These are phyloP conservation scores for Diospyros lotus DNA, from an alignment of 148 eudicot species.

Conservation along the genomic window DNA sequence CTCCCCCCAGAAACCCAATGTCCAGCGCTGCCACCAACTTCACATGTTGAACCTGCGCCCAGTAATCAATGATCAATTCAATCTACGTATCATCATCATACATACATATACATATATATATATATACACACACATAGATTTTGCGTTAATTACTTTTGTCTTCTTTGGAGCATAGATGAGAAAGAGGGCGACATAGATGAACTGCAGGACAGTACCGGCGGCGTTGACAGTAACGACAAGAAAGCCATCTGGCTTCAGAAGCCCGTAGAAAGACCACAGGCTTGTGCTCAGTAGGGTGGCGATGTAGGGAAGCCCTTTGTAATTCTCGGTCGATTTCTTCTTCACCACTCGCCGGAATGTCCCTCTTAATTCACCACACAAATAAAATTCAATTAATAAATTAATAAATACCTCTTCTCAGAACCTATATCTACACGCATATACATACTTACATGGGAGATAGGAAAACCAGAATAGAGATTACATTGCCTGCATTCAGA, in stretches of 20 bases:
- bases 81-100: too few species aligned
- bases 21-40: conserved; percentile 28
- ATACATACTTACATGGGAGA: conserved; percentile 20
- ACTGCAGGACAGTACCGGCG: conserved; percentile 29
- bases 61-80: too few species aligned
- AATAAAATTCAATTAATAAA: not conserved
- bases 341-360: conserved; percentile 30
- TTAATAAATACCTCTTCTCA: too few species aligned
- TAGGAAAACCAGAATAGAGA: conserved; percentile 25
- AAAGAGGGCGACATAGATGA: conserved; percentile 29
- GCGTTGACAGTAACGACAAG: conserved; percentile 32
- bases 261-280: conserved; percentile 37
- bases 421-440: too few species aligned
- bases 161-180: conserved; percentile 36
- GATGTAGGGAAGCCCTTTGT: conserved; percentile 32
- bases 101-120: too few species aligned
- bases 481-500: conserved; percentile 26
- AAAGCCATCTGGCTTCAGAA: conserved; percentile 31
- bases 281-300: conserved; percentile 29
- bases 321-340: conserved; percentile 34
- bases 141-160: conserved; percentile 30
- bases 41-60: conserved; percentile 24
- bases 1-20: conserved; percentile 27
- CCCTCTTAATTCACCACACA: conserved; percentile 11
- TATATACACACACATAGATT: too few species aligned